Conservation (phyloP, 1,284 basidiomycete species). For the Cystobasidium slooffiae region DNA sequence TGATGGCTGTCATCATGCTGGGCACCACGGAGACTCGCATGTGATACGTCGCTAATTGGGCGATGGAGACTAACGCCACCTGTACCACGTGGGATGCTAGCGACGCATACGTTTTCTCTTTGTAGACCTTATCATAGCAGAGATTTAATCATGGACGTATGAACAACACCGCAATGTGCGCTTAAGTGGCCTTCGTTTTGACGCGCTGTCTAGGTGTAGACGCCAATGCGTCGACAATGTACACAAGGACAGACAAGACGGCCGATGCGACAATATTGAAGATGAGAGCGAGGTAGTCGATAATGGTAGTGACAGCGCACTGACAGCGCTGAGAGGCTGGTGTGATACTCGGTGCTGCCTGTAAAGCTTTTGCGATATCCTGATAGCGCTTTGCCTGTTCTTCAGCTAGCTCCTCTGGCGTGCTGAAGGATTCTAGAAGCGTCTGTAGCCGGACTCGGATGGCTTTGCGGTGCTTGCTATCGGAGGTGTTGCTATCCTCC, state of each 20-base stretch:
- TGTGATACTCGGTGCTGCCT: background rate
- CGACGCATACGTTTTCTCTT: too few relatives aligned
- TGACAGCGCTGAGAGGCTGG: background rate
- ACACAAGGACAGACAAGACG: background rate
- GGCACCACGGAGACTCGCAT: too few relatives aligned
- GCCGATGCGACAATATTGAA: conserved; percentile 1
- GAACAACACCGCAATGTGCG: too few relatives aligned
- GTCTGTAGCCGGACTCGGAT: conserved; percentile 25
- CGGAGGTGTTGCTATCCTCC: background rate
- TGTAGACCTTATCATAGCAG: too few relatives aligned
- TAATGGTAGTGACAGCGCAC: background rate
- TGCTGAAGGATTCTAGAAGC: conserved; percentile 1
- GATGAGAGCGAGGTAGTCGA: background rate
- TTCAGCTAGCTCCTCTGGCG: conserved; percentile 25
- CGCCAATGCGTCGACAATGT: conserved; percentile 1
- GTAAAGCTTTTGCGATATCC: background rate
- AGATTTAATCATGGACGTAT: too few relatives aligned
- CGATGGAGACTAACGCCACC: too few relatives aligned
- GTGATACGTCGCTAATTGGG: too few relatives aligned
- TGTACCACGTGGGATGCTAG: too few relatives aligned
- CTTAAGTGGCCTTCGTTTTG: background rate
- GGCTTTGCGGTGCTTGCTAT: conserved; percentile 4
- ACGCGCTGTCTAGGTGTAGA: background rate
- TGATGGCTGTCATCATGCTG: too few relatives aligned
- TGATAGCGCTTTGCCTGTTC: conserved; percentile 1